Conservation (phyloP, 2,329 filamentous ascomycete species). For the Fusarium illudens region DNA sequence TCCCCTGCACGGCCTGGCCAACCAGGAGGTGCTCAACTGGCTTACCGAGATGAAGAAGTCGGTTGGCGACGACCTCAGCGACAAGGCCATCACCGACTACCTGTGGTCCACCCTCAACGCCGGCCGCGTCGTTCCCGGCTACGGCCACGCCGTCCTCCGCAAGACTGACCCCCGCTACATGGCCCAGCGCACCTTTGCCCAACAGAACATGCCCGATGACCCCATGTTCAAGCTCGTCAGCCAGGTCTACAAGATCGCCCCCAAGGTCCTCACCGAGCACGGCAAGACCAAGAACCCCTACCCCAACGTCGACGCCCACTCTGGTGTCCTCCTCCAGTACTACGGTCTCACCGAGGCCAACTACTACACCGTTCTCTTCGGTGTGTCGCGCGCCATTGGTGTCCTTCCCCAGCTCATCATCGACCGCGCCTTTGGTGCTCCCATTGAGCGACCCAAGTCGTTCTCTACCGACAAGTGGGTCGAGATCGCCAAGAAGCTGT, state of each 20-base stretch:
- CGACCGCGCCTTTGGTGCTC: slow-evolving; percentile 94
- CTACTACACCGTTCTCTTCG: slow-evolving; percentile 99
- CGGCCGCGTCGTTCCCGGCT: slow-evolving; percentile 96
- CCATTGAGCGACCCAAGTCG: slow-evolving; percentile 98
- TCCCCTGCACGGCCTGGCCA: slow-evolving; percentile 97
- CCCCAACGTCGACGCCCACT: slow-evolving; percentile 99
- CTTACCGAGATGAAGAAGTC: slow-evolving; percentile 98
- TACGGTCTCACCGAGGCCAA: slow-evolving; percentile 98
- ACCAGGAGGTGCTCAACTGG: slow-evolving; percentile 99
- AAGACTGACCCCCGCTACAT: slow-evolving; percentile 99
- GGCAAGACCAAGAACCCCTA: slow-evolving; percentile 99
- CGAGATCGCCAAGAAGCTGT: slow-evolving; percentile 93
- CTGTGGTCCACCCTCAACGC: slow-evolving; percentile 96
- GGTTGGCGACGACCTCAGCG: slow-evolving; percentile 92
- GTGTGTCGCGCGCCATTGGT: slow-evolving; percentile 97
- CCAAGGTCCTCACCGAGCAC: slow-evolving; percentile 97
- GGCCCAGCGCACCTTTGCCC: slow-evolving; percentile 96
- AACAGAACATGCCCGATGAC: slow-evolving; percentile 91
- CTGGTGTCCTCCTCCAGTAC: slow-evolving; percentile 98
- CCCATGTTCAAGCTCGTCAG: slow-evolving; percentile 99
- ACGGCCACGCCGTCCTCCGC: slow-evolving; percentile 98
- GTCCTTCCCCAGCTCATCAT: slow-evolving; percentile 99
- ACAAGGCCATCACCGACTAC: slow-evolving; percentile 97
- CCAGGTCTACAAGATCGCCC: slow-evolving; percentile 99
- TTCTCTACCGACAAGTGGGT: slow-evolving; percentile 98